A percentile compares a stretch with the other conserved stretches of the same genome.
phyloP scores from a whole-genome alignment of 352 stramenopile species.

The Thalassiosira exigua region DNA sequence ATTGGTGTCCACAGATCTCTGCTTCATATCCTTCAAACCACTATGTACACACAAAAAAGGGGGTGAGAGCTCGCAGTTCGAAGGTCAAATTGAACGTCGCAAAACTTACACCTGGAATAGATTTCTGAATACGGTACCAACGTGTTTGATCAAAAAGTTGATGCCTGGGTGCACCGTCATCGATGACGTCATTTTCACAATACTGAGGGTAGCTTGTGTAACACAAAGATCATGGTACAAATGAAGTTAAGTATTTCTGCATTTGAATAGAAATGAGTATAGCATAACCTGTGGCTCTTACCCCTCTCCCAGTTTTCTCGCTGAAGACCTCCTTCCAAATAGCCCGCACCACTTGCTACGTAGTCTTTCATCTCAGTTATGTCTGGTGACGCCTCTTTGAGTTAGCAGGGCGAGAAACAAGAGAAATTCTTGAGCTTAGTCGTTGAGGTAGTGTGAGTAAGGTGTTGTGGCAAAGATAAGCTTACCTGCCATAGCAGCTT shows the following conservation, averaged over 20 bases:
- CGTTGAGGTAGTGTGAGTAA: not conserved
- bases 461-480: not conserved
- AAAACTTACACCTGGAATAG: conserved; percentile 62
- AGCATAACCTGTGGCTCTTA: conserved; percentile 1
- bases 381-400: conserved; percentile 66
- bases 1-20: conserved; percentile 46
- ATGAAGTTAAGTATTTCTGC: too few species aligned
- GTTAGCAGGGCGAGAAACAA: not conserved
- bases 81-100: not conserved
- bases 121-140: conserved; percentile 69
- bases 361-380: conserved; percentile 62
- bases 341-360: conserved; percentile 68
- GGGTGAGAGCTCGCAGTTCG: not conserved
- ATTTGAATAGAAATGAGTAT: not conserved
- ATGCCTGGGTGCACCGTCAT: conserved; percentile 57
- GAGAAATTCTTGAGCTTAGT: not conserved
- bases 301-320: conserved; percentile 76
- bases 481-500: conserved; percentile 64
- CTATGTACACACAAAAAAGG: conserved; percentile 5
- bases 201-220: conserved; percentile 12
- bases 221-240: too few species aligned
- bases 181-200: conserved; percentile 44
- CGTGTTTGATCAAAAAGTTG: conserved; percentile 79
- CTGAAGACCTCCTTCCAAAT: conserved; percentile 67
- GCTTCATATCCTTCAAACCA: conserved; percentile 61